Base-by-base conservation (phyloP, 805 yeast genomes). In the Ogataea pilisensis region DNA sequence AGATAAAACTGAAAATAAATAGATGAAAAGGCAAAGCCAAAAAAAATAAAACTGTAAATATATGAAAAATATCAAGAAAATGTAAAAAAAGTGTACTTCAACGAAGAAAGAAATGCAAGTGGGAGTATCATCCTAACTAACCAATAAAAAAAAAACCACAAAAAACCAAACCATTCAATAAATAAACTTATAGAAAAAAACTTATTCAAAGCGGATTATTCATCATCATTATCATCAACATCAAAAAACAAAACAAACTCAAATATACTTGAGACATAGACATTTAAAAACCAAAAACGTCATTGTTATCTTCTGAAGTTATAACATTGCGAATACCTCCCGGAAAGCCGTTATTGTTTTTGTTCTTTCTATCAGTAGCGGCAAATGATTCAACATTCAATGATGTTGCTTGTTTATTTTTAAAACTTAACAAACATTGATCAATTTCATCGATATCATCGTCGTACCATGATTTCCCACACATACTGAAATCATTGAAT, bases 381-480 rank as follows among this genome's bases (percentile, higher is more conserved):
- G 17, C 19, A 20, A 12, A 17, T 32, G 34, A 21, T 20, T 22
- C 9, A 32, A 9, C 21, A 29, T 5, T 29, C 16, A 14, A 7
- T 29, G 19, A n/a, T 29, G 18, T n/a, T n/a, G n/a, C n/a, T n/a
- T n/a, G 7, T 14, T 29, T 29, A 14, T 29, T 29, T 14, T 29
- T 29, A 16, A 29, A 29, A n/a, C 8, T 29, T 29, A 29, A 14
- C 6, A 16, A 29, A 29, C 16, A 29, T 14, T 9, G 5, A 14
- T 29, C 31, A 29, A 29, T 29, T 14, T 34, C 28, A 14, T 34
- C 30, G 13, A 34, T 14, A 26, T 34, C 37, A 26, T 29, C 33
- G 29, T 36, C 38, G 21, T 16, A 36, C 38, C 38, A 36, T 27
- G 38, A 36, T 20, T 30, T 30, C 17, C 28, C 20, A 12, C 24